These are phyloP conservation scores for Vigna trinervia DNA, from an alignment of 306 rosid species.

Conservation along the genomic window DNA sequence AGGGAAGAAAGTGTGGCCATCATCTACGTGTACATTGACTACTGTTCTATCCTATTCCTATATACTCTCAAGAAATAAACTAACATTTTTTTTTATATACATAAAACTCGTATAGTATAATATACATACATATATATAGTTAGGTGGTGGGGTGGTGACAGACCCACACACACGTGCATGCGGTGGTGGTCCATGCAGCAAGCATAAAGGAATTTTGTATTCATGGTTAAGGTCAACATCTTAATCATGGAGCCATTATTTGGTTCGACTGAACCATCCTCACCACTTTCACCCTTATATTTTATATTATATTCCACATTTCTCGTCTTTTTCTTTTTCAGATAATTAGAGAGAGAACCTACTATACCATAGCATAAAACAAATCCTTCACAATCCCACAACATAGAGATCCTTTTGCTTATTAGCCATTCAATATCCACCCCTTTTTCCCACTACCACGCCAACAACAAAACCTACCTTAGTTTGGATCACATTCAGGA, in stretches of 20 bases:
- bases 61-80: too few species aligned
- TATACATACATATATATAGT: not conserved
- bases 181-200: conserved; percentile 65
- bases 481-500: conserved; percentile 23
- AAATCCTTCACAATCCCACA: conserved; percentile 60
- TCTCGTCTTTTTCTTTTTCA: conserved; percentile 25
- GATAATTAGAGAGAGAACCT: conserved; percentile 35
- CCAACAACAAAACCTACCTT: conserved; percentile 26
- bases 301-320: conserved; percentile 34
- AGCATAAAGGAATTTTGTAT: conserved; percentile 71
- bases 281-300: conserved; percentile 51
- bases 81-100: too few species aligned
- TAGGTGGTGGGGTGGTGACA: conserved; percentile 42
- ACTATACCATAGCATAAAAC: conserved; percentile 51
- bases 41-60: conserved; percentile 2
- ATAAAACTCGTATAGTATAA: too few species aligned
- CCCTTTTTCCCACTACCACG: conserved; percentile 10
- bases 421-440: conserved; percentile 51
- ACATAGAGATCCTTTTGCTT: conserved; percentile 45
- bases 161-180: conserved; percentile 87
- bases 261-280: conserved; percentile 58
- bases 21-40: conserved; percentile 4
- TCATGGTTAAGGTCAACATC: conserved; percentile 74
- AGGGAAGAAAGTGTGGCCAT: conserved; percentile 21
- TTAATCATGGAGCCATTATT: conserved; percentile 74